Percentiles rank a stretch among this genome's conserved stretches.
phyloP scores from a whole-genome alignment of 164 flowering plant species.

The Liquidambar formosana region DNA sequence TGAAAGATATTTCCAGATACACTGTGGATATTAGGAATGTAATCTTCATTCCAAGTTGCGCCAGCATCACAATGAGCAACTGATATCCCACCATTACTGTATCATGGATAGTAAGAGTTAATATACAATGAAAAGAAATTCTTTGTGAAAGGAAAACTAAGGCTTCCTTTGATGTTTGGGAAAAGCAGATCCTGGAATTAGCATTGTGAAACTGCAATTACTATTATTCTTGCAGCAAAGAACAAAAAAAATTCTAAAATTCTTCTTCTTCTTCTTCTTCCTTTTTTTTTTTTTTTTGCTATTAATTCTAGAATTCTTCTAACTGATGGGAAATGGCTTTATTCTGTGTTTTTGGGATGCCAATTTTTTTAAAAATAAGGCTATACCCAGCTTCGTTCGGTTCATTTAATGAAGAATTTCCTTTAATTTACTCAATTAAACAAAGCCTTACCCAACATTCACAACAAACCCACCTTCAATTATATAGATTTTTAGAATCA shows the following conservation, averaged over 20 bases:
- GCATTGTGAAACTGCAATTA: not conserved
- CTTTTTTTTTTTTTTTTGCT: too few relatives aligned
- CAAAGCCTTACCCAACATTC: not conserved
- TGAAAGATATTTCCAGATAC: conserved; percentile 39
- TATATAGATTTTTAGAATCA: too few relatives aligned
- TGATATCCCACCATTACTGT: conserved; percentile 48
- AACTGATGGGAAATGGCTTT: too few relatives aligned
- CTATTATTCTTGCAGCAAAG: not conserved
- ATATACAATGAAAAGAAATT: not conserved
- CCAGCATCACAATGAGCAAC: conserved; percentile 83
- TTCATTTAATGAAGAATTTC: not conserved
- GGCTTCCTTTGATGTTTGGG: not conserved
- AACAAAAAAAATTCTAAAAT: not conserved
- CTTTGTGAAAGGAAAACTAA: not conserved
- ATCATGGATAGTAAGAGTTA: conserved; percentile 16
- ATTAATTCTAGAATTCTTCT: too few relatives aligned
- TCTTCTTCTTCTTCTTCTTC: too few relatives aligned
- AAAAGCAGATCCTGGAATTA: too few relatives aligned
- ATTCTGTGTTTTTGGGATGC: not conserved
- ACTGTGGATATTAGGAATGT: conserved; percentile 39
- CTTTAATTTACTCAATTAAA: not conserved
- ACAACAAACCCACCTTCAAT: too few relatives aligned
- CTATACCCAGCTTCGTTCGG: not conserved
- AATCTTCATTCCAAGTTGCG: conserved; percentile 49
- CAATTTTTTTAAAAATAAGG: not conserved